Evolutionary conservation across 1,139 yeast species (phyloP), one percentile per base, ranked within the genome.

Genomic region (Suhomyces panamericanus): DNA sequence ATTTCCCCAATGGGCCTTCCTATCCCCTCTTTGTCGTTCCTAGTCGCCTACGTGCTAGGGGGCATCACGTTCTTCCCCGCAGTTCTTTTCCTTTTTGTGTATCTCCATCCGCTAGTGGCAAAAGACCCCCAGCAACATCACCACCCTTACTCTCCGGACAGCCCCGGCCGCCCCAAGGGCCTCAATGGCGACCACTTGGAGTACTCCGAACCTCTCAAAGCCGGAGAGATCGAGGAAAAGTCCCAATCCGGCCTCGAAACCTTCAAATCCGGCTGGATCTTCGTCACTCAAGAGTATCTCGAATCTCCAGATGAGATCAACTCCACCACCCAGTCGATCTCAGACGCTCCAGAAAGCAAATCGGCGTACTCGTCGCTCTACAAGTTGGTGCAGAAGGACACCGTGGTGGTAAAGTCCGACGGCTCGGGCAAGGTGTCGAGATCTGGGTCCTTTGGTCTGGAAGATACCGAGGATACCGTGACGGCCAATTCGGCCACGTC

Each of bases 11-110:
- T 61, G 66, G 57, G 55, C 11, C 40, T 58, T 12, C 33, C 49
- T 32, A 48, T 53, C 39, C 58, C 32, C 27, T 20, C 33, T 3
- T 28, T 64, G 20, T 39, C 39, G 2, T 6, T 36, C 20, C 13
- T 75, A 10, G 59, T 60, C 22, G 62, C 58, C 2, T 66, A 67
- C 59, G 38, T 88, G 2, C 42, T 87, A 4, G 97, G 97, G 6
- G 96, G 96, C 0, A 36, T 90, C 6, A 87, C 96, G 0, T 78
- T 90, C 50, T 60, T 88, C 15, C 96, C 96, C 0, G 50, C 83
- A 29, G 48, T 79, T 3, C 40, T 79, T 0, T 32, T 72, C 1
- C 53, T 63, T 0, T 53, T 77, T 41, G 57, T 75, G 46, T 71
- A 64, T 45, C 56, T 68, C 48, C 66, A 66, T 55, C 63, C 83